These are phyloP conservation scores for Brasilioporus rufonigricans DNA, from an alignment of 768 basidiomycete species.

Conservation along the genomic window DNA sequence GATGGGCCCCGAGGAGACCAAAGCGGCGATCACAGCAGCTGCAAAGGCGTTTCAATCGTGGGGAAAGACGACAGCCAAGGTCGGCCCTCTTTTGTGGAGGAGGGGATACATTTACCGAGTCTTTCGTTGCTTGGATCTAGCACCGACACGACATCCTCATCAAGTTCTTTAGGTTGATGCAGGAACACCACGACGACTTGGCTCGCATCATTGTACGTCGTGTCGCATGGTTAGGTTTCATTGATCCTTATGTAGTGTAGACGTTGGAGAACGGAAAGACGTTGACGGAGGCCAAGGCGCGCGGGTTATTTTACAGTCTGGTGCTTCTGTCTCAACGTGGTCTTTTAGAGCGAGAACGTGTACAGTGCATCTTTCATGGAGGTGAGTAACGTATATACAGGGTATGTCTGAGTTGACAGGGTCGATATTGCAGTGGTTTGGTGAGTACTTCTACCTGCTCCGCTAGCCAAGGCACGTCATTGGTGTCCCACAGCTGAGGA, in stretches of 20 bases:
- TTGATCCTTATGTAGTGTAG: conserved; percentile 37
- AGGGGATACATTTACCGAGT: neutral
- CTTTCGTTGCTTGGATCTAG: conserved; percentile 33
- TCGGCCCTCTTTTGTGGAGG: conserved; percentile 27
- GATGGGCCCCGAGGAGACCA: conserved; percentile 82
- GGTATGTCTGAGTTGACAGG: conserved; percentile 1
- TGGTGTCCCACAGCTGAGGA: conserved; percentile 68
- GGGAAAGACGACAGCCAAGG: conserved; percentile 87
- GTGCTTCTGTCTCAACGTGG: neutral
- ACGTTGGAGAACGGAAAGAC: conserved; percentile 97
- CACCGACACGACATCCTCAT: conserved; percentile 79
- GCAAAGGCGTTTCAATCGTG: conserved; percentile 77
- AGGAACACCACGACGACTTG: conserved; percentile 83
- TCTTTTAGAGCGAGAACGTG: conserved; percentile 64
- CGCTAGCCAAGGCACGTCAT: neutral
- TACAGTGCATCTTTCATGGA: conserved; percentile 88
- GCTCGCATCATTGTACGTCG: conserved; percentile 75
- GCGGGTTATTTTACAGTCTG: neutral
- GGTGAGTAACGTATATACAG: conserved; percentile 39
- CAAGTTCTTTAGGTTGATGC: conserved; percentile 78
- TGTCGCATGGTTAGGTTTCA: neutral
- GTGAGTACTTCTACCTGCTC: conserved; percentile 36
- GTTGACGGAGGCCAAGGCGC: conserved; percentile 75
- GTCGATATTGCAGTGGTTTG: conserved; percentile 64
- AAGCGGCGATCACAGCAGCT: conserved; percentile 82